Conservation (phyloP, 2,329 filamentous ascomycete genomes). For the Nannizziopsis barbatae region DNA sequence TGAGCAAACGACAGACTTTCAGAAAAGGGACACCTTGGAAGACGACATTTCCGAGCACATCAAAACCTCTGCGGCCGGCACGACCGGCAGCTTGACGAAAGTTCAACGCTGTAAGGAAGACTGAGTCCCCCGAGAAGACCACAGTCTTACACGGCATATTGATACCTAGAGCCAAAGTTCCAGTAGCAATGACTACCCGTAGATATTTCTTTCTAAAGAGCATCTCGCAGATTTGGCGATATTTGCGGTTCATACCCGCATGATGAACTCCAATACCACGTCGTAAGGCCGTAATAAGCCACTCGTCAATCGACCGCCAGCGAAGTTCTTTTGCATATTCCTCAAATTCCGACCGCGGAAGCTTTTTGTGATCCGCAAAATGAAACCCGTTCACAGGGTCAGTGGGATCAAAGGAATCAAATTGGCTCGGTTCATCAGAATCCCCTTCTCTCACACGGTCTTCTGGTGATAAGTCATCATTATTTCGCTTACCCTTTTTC, state of each 20-base stretch:
- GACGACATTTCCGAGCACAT: constrained; percentile 68
- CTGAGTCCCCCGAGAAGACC: constrained; percentile 61
- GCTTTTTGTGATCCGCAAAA: constrained; percentile 53
- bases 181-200: constrained; percentile 61
- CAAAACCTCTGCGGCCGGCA: constrained; percentile 69
- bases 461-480: constrained; percentile 43
- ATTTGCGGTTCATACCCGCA: constrained; percentile 65
- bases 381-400: constrained; percentile 53
- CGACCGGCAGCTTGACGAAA: constrained; percentile 67
- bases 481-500: constrained; percentile 29
- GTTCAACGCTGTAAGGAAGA: constrained; percentile 62
- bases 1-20: constrained; percentile 58
- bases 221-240: constrained; percentile 59
- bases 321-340: constrained; percentile 43
- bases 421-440: constrained; percentile 44
- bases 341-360: constrained; percentile 49
- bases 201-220: constrained; percentile 63
- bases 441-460: constrained; percentile 49
- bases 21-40: constrained; percentile 55
- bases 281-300: constrained; percentile 50
- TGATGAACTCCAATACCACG: constrained; percentile 69
- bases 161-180: constrained; percentile 64
- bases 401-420: constrained; percentile 57
- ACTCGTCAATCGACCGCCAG: constrained; percentile 40
- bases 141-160: constrained; percentile 79